Base-by-base conservation (phyloP, 108 stramenopile species). In the Nitzschia sp. region DNA sequence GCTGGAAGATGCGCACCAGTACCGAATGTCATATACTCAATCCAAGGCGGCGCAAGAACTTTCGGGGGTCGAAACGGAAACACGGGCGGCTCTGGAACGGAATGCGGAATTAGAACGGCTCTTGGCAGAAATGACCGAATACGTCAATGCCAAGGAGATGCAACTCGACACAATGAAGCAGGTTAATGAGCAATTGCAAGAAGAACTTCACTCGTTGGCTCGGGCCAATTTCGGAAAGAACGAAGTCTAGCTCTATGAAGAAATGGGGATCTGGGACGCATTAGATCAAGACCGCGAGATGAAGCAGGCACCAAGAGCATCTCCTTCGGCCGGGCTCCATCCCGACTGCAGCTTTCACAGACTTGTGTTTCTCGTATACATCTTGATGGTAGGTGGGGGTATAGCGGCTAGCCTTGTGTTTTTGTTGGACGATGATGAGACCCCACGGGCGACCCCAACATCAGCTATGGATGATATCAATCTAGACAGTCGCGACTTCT, bases 61-160 rank as follows among this genome's bases (percentile, higher is more conserved):
- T 46, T 57, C 78, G 16, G 59, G 57, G 16, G 30, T 71, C 16
- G 73, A 78, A 29, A 45, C 23, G 59, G 74, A 76, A 50, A 77
- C 78, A 26, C 58, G 62, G 21, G 23, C 46, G 16, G 59, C 72
- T 33, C 36, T 78, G 21, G 80, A 85, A 71, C 76, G 79, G 26
- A 84, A 74, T 8, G 73, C 69, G n/a, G 92, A 93, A 58, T 59
- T 93, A 9, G 92, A 93, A 60, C 75, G 86, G 5, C 76, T 93
- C 6, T 60, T 93, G 26, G 63, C 78, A 2, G 86, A 90, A 26
- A 63, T 90, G 69, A 89, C 88, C 6, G 88, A 91, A 41, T 87
- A 89, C 71, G 75, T 90, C 2, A 63, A 77, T 46, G 92, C 92
- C 27, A 87, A 93, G 69, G 85, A 89, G 36, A 84, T 86, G 86